Evolutionary conservation across 73 alveolate species (phyloP), one percentile per base, ranked within the genome.

Genomic region (Blepharisma stoltei): DNA sequence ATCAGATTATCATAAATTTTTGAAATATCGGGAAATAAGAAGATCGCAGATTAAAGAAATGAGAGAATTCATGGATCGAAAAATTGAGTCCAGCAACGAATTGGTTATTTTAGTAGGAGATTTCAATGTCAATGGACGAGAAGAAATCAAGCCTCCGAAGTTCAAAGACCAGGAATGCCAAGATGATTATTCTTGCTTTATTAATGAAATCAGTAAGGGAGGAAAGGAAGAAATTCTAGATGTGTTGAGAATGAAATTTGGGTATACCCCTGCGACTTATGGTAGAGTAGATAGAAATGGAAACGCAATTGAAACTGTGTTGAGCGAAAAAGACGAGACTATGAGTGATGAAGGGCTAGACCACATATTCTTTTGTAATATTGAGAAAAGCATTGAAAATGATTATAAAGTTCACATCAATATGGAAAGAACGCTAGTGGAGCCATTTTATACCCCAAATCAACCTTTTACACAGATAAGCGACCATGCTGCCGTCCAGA

Each of bases 401-500:
- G 23, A 20, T 14, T 54, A 60, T 32, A 21, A 32, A 83, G 54
- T 86, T 9, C 38, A 8, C 9, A 78, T 86, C 25, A 55, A 54
- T 53, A 54, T 70, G 54, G 79, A 77, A 23, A 43, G 70, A 44
- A 44, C 86, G 9, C 45, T 67, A 65, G 83, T 86, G 6, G 81
- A 86, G 20, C 71, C 76, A 44, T 86, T 86, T 50, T 78, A 68
- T 43, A 71, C 70, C 38, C 44, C 69, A 37, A 71, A 83, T 65
- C 67, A 37, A 25, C 83, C 87, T 21, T 71, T 83, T 83, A 85
- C 84, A 66, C 83, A 86, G 70, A 77, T 84, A 45, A 86, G 93
- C 69, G 93, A 86, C 76, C 93, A 86, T 77, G 76, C 78, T 83
- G 93, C 91, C 6, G 86, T 86, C 20, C 55, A 69, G 54, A 67